Evolutionary conservation across 1,284 basidiomycete genomes (phyloP).

Genomic region (Rhodotorula sp.): DNA sequence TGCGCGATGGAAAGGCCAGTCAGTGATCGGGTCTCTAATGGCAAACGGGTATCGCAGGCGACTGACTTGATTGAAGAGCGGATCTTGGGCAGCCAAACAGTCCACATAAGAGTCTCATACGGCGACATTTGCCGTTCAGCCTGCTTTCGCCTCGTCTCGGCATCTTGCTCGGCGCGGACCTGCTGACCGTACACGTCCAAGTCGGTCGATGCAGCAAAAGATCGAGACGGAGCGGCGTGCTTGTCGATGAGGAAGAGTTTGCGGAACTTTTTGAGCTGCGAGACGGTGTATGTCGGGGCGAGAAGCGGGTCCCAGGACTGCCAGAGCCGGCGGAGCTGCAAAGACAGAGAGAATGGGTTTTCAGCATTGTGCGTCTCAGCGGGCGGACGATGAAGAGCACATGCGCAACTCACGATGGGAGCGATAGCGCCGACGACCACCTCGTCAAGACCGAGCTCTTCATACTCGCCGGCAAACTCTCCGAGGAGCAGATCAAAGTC

Average conservation of each 20-base stretch:
- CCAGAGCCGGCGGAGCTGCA: conserved; percentile 36
- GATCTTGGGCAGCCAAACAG: conserved; percentile 89
- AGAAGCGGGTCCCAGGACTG: conserved; percentile 41
- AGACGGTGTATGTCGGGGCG: conserved; percentile 31
- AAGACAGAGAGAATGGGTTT: neutral
- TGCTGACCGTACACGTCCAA: conserved; percentile 52
- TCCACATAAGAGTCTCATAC: conserved; percentile 92
- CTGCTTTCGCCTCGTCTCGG: conserved; percentile 3
- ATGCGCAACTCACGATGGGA: conserved; percentile 59
- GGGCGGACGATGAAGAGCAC: conserved; percentile 22
- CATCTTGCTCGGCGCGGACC: conserved; percentile 41
- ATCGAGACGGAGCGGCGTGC: conserved; percentile 44
- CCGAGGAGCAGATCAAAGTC: conserved; percentile 68
- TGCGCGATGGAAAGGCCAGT: conserved; percentile 39
- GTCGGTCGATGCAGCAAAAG: conserved; percentile 54
- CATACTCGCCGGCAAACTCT: conserved; percentile 74
- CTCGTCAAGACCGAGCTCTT: conserved; percentile 77
- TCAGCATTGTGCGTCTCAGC: conserved; percentile 40
- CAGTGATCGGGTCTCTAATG: neutral
- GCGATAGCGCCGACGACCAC: conserved; percentile 86
- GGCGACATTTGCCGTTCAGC: conserved; percentile 72
- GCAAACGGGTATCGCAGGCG: neutral
- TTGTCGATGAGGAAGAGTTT: conserved; percentile 64
- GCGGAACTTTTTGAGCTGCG: conserved; percentile 49
- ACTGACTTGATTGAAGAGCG: conserved; percentile 75